Base-by-base conservation (phyloP, 2,329 filamentous ascomycete species). In the Neonectria neomacrospora region DNA sequence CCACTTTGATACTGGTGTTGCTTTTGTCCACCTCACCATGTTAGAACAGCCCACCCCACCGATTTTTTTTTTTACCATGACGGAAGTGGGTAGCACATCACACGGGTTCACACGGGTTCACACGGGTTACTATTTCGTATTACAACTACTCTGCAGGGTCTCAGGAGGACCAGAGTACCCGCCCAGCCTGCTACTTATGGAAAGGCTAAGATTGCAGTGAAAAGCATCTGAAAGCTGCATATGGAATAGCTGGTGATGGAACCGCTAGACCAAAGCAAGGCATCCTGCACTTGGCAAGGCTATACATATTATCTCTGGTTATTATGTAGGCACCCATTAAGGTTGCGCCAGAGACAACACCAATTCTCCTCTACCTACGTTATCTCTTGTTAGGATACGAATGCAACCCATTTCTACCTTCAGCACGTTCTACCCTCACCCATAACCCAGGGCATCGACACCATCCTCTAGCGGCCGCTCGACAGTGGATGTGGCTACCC, bases 1-100 rank as follows among this genome's bases (percentile, higher is more conserved):
- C 12, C n/a, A n/a, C 26, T 22, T 16, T 52, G 3, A 22, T 16
- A 26, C 12, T 2, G 16, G 14, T 6, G 12, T 20, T 52, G 23
- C 32, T 41, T 12, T 34, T 44, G 28, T 55, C 68, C 26, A 45
- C 22, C 6, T 45, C n/a, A 12, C 28, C 32, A 28, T 48, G 30
- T 18, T 14, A 42, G 23, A 26, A 5, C 22, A 32, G 5, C 30
- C 12, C 58, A 22, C 42, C 60, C 70, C 70, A 63, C 70, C 45
- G 53, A 53, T 64, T 67, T 67, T 69, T 70, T 68, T 67, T 69
- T 68, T 72, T 72, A 68, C 54, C 67, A 68, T 73, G 63, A 72
- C 57, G 61, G 54, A 67, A 69, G 68, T 71, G 67, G 70, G 63
- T 56, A 58, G 44, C 53, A 18, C 37, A 45, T 53, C 39, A 52